Conservation (phyloP, 148 eudicot species). For the Vaccinium vitisidaea region DNA sequence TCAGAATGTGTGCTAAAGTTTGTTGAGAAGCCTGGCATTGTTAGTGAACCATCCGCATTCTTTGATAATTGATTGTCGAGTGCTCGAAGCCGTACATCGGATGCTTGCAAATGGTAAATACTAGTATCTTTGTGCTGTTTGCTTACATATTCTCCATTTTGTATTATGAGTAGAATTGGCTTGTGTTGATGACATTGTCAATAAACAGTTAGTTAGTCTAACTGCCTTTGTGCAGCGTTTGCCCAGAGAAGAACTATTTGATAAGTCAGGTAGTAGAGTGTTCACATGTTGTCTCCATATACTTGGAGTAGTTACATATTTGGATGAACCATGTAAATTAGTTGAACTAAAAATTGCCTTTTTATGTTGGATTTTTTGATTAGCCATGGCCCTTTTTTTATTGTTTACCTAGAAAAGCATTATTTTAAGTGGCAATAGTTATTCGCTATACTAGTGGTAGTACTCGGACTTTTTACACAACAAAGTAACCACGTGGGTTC, state of each 20-base stretch:
- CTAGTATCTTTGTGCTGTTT: neutral
- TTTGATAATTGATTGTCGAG: neutral
- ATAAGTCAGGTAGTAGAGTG: neutral
- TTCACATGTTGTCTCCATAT: neutral
- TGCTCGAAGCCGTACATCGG: neutral
- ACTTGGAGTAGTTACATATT: neutral
- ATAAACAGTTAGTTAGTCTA: neutral
- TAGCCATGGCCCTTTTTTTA: neutral
- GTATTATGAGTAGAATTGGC: neutral
- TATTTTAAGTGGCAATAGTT: neutral
- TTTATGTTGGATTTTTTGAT: neutral
- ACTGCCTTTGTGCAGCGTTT: neutral
- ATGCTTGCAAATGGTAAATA: neutral
- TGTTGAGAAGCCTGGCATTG: neutral
- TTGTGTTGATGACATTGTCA: neutral
- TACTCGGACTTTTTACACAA: neutral
- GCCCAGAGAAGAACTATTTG: neutral
- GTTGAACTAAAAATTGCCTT: neutral
- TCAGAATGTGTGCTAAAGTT: neutral
- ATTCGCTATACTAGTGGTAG: neutral
- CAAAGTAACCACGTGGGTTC: neutral
- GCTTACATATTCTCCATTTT: neutral
- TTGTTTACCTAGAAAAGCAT: neutral
- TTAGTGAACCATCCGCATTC: neutral
- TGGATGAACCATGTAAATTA: neutral